Evolutionary conservation across 2,329 filamentous ascomycete species (phyloP), one percentile per base, ranked within the genome.

Genomic region (Xylaria sp.): DNA sequence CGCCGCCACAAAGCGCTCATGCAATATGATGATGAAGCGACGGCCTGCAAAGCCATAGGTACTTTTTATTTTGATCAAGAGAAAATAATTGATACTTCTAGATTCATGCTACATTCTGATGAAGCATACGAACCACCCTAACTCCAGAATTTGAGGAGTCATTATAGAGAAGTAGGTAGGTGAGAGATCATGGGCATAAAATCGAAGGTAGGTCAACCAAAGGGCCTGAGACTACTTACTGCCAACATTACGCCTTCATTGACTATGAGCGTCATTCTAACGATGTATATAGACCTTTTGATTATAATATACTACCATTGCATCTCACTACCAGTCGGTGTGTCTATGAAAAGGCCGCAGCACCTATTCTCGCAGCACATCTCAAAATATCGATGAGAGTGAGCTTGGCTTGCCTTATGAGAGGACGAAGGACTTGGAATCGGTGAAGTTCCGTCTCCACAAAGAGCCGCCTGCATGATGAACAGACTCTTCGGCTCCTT

Each of bases 391-490:
- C 15, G n/a, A 12, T 9, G 52, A 56, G n/a, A 51, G 64, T 39
- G 57, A 43, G 41, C 43, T 31, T 15, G n/a, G 41, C 43, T 31
- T 15, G n/a, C 39, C 18, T 36, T n/a, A 49, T 51, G 41, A 58
- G 54, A 66, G 20, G 20, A 54, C 49, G 10, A n/a, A 52, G 13
- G 20, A 23, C 33, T 62, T n/a, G 9, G 28, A 48, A 8, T 25
- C 46, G 12, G 20, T 25, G 12, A 31, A 43, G 8, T 18, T 10
- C 28, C 7, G 13, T 63, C 39, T 10, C n/a, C 31, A 18, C 18
- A 25, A 10, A 31, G 31, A 2, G n/a, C 15, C 39, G 13, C 31
- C 23, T 33, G 9, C 25, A 36, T 28, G n/a, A 70, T 70, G 68
- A 57, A 46, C 52, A 23, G 4, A 10, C n/a, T 68, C 58, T 12